Base-by-base conservation (phyloP, 345 rosid genomes). In the Citrus medica region DNA sequence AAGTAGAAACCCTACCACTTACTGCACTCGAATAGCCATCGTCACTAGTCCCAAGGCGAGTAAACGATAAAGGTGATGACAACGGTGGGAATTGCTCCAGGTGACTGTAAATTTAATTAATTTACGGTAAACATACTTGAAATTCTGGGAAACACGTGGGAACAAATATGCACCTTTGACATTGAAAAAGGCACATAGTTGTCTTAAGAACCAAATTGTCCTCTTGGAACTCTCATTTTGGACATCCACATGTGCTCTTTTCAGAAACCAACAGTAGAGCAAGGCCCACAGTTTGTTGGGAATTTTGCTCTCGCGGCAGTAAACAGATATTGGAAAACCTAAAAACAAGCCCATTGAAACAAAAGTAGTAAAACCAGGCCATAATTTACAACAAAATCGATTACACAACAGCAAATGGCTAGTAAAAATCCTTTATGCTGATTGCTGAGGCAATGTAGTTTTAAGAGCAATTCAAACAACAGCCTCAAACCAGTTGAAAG, bases 151-250 rank as follows among this genome's bases (percentile, higher is more conserved):
- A 74, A 38, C 48, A 24, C n/a, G 67, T 40, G 24, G 2, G 40
- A 16, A 24, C 53, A 10, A 60, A 60, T 62, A 53, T 53, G 22
- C 73, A 25, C 13, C 12, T 48, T 22, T 24, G n/a, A 28, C 59
- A 51, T 48, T 7, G 14, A 27, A 27, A 37, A 42, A 6, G 16
- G 19, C 9, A 2, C 12, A 32, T 35, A 72, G 0, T 55, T 33
- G 16, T 17, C 5, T 24, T 33, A 37, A 4, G 24, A 38, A 12
- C 7, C 40, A 12, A 24, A 13, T 5, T 10, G 28, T 22, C 30
- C 30, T 46, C 58, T 19, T 75, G 69, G 33, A 42, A 74, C 60
- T 63, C 48, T 67, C 71, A 74, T 10, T 28, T 28, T 74, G 69
- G 27, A 14, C 68, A 55, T 74, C 4, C 40, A 14, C 6, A 48